These are phyloP conservation scores for Phaeotremella fagi DNA, from an alignment of 768 basidiomycete species.

Conservation along the genomic window DNA sequence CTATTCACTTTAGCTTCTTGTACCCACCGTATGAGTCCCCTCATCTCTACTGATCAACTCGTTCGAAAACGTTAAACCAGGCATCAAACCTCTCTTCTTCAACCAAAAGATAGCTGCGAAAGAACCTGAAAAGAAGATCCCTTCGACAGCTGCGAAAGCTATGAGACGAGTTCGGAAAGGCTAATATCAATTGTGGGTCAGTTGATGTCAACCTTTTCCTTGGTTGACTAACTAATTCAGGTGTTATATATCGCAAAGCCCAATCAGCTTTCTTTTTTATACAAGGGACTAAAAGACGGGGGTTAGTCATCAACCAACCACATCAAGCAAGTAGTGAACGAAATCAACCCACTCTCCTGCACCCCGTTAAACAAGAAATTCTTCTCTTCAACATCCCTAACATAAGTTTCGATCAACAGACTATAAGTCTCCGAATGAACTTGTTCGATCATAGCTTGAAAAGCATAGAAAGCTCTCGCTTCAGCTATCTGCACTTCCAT, in stretches of 20 bases:
- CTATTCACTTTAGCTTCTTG: no score
- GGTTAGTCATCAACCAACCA: slow-evolving; percentile 9
- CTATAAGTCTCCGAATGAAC: slow-evolving; percentile 49
- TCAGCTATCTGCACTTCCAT: slow-evolving; percentile 48
- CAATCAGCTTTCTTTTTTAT: slow-evolving; percentile 48
- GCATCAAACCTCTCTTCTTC: slow-evolving; percentile 49
- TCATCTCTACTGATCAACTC: slow-evolving; percentile 44
- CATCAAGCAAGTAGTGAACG: not conserved
- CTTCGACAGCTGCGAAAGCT: slow-evolving; percentile 48
- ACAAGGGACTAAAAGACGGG: slow-evolving; percentile 31
- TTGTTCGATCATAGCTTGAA: slow-evolving; percentile 49
- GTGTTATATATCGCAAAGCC: slow-evolving; percentile 47
- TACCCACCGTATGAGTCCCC: slow-evolving; percentile 38
- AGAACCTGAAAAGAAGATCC: slow-evolving; percentile 49
- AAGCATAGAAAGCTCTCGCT: slow-evolving; percentile 47
- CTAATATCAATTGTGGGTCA: slow-evolving; percentile 1
- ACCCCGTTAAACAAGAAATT: slow-evolving; percentile 45
- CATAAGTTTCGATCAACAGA: slow-evolving; percentile 48
- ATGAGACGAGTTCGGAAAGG: slow-evolving; percentile 43
- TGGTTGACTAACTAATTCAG: slow-evolving; percentile 30
- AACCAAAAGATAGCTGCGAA: slow-evolving; percentile 50
- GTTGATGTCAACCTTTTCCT: slow-evolving; percentile 3
- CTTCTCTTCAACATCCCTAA: slow-evolving; percentile 46
- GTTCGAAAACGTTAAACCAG: slow-evolving; percentile 45
- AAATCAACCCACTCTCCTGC: slow-evolving; percentile 41